A percentile compares a stretch with the other conserved stretches of the same genome.
Conservation (phyloP, 257 asterid genomes). For the Henckelia pumila region DNA sequence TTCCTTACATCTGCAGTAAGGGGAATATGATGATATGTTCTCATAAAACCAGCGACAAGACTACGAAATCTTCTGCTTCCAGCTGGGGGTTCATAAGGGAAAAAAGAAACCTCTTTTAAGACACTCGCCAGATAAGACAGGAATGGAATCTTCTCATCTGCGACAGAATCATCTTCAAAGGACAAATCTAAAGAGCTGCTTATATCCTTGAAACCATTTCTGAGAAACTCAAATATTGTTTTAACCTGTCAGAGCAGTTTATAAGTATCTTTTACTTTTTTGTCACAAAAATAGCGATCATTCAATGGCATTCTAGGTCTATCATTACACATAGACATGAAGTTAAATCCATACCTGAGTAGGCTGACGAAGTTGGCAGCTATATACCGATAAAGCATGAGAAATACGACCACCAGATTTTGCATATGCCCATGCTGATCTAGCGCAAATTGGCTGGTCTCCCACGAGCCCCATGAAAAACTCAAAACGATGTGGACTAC, state of each 20-base stretch:
- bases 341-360: slow-evolving; percentile 49
- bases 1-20: slow-evolving; percentile 85
- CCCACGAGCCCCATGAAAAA: slow-evolving; percentile 99
- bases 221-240: slow-evolving; percentile 83
- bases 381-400: slow-evolving; percentile 95
- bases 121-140: slow-evolving; percentile 92
- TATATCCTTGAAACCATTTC: slow-evolving; percentile 80
- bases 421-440: slow-evolving; percentile 99
- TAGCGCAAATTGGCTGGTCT: slow-evolving; percentile 95
- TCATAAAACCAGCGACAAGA: slow-evolving; percentile 85
- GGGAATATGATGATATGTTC: slow-evolving; percentile 89
- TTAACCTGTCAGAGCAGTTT: slow-evolving; percentile 67
- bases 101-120: slow-evolving; percentile 69
- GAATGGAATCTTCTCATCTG: slow-evolving; percentile 98
- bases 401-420: slow-evolving; percentile 94
- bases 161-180: slow-evolving; percentile 93
- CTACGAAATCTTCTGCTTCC: slow-evolving; percentile 88
- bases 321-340: slow-evolving; percentile 3
- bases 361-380: slow-evolving; percentile 94
- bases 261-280: slow-evolving; percentile 28
- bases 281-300: slow-evolving; percentile 7
- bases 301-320: slow-evolving; percentile 12
- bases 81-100: slow-evolving; percentile 92
- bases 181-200: slow-evolving; percentile 92
- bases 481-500: slow-evolving; percentile 96